phyloP scores from a whole-genome alignment of 2,329 filamentous ascomycete genomes.

The Aspergillus versicolor region DNA sequence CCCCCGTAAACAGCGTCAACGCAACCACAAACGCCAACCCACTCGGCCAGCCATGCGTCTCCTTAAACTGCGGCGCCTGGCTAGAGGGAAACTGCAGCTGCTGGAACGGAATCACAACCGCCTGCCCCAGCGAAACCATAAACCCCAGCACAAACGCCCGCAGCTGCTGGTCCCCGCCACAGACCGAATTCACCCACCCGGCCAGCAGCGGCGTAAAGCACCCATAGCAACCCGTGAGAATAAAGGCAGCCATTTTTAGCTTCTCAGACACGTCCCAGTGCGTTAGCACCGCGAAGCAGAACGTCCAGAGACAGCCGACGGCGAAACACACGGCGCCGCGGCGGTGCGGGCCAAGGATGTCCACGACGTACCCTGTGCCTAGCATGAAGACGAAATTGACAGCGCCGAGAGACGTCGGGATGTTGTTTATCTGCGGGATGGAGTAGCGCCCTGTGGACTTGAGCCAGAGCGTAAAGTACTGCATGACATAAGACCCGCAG shows the following conservation, averaged over 20 bases:
- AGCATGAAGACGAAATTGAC: conserved; percentile 1
- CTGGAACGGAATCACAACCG: background rate
- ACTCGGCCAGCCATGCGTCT: conserved; percentile 1
- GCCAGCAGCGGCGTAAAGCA: background rate
- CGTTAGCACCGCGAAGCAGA: background rate
- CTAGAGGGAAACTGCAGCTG: background rate
- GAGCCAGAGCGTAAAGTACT: background rate
- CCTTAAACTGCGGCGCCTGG: background rate
- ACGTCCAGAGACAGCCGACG: background rate
- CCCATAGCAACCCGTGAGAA: background rate
- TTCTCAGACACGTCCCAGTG: background rate
- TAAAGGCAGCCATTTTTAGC: background rate
- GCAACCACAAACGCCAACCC: conserved; percentile 2
- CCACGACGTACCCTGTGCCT: background rate
- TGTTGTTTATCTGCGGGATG: background rate
- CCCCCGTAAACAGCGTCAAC: conserved; percentile 1
- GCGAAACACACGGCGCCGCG: background rate
- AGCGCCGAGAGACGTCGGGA: background rate
- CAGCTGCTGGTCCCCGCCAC: background rate
- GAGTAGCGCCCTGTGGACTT: background rate
- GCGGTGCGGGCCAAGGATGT: background rate
- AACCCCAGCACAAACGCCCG: background rate
- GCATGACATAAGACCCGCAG: background rate
- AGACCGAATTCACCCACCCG: background rate
- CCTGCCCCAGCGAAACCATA: background rate